Evolutionary conservation across 192 early-diverging fungal species (phyloP).

Genomic region (Pilaira anomala): DNA sequence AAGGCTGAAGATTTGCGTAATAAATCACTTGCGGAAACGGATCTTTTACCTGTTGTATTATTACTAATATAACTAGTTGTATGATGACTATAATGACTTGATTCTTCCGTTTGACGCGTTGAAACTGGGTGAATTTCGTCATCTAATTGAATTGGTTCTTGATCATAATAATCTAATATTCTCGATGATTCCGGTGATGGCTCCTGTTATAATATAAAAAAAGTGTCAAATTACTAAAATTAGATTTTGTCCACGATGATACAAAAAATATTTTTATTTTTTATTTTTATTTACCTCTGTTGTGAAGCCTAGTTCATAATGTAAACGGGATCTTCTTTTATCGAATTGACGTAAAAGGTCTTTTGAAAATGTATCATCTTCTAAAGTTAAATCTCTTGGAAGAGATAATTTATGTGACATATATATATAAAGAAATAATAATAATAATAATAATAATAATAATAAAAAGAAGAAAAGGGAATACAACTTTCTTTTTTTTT

Average conservation of each 20-base stretch:
- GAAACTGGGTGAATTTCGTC: neutral
- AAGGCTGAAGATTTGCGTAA: conserved; percentile 26
- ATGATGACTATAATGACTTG: neutral
- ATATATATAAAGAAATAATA: neutral
- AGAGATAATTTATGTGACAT: conserved; percentile 2
- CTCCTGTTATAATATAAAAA: conserved; percentile 12
- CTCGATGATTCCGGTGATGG: conserved; percentile 1
- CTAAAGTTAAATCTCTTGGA: neutral
- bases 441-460: conserved; percentile 1
- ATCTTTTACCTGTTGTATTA: neutral
- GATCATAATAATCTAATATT: conserved; percentile 4
- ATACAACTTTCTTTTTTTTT: too few species aligned
- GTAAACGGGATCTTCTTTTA: conserved; percentile 23
- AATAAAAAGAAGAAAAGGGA: neutral
- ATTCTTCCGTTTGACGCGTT: neutral
- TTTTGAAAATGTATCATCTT: conserved; percentile 21
- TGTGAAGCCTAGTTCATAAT: conserved; percentile 14
- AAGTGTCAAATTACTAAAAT: conserved; percentile 16
- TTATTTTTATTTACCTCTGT: conserved; percentile 5
- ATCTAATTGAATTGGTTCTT: conserved; percentile 5
- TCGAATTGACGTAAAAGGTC: conserved; percentile 31
- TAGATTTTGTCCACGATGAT: neutral
- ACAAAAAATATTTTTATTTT: too few species aligned
- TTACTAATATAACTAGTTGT: neutral
- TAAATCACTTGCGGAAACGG: conserved; percentile 20